Evolutionary conservation across 2,329 filamentous ascomycete genomes (phyloP).

Genomic region (Scorias spongiosa): DNA sequence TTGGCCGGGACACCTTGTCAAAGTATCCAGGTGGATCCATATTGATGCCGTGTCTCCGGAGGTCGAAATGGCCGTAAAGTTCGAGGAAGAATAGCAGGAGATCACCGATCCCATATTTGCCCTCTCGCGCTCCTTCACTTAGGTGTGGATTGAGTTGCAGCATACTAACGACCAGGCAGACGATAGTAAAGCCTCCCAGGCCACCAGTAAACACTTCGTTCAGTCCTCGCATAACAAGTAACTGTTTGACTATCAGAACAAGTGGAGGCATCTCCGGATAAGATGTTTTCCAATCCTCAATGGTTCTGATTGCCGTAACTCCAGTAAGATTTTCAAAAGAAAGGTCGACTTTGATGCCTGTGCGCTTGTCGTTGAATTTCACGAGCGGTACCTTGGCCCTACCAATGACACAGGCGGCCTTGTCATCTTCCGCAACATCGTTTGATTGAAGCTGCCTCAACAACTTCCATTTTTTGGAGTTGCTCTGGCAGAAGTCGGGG

Average conservation of each 20-base stretch:
- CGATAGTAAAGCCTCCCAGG: slow-evolving; percentile 85
- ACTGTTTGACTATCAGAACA: slow-evolving; percentile 83
- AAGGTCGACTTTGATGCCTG: slow-evolving; percentile 73
- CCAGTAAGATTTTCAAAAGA: slow-evolving; percentile 89
- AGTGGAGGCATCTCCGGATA: slow-evolving; percentile 78
- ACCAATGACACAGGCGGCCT: slow-evolving; percentile 49
- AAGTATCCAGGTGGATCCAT: slow-evolving; percentile 62
- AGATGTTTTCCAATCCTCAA: slow-evolving; percentile 59
- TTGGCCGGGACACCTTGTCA: slow-evolving; percentile 48
- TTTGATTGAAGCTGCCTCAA: slow-evolving; percentile 41
- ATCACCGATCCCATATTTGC: slow-evolving; percentile 42
- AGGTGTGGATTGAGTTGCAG: slow-evolving; percentile 54
- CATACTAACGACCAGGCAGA: slow-evolving; percentile 82
- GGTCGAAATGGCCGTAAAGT: slow-evolving; percentile 77
- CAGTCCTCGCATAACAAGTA: slow-evolving; percentile 71
- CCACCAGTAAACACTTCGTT: slow-evolving; percentile 88
- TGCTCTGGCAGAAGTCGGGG: slow-evolving; percentile 35
- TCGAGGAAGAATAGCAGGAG: slow-evolving; percentile 78
- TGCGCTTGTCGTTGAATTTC: slow-evolving; percentile 70
- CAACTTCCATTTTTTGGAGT: slow-evolving; percentile 45
- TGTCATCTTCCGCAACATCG: slow-evolving; percentile 41
- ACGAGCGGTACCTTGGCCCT: slow-evolving; percentile 77
- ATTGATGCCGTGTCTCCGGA: slow-evolving; percentile 53
- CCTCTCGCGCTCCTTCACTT: background rate
- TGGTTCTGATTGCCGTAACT: slow-evolving; percentile 64